Evolutionary conservation across 2,329 filamentous ascomycete genomes (phyloP).

Genomic region (Arthrobotrys conoides): DNA sequence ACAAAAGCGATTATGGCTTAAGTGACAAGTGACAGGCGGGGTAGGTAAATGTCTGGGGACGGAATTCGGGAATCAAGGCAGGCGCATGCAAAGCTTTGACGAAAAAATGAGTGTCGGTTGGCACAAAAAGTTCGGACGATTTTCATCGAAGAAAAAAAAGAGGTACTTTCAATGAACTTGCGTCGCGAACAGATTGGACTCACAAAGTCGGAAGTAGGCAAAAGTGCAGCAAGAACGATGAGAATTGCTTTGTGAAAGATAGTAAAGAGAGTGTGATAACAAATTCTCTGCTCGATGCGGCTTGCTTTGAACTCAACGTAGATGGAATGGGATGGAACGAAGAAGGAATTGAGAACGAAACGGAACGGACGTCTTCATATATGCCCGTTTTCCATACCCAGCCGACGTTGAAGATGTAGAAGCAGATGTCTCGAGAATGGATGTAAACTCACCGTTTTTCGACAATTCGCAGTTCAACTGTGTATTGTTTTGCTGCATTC

Average conservation of each 20-base stretch:
- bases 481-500: constrained; percentile 60
- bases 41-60: constrained; percentile 35
- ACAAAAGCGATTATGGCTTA: constrained; percentile 28
- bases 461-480: constrained; percentile 49
- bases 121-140: constrained; percentile 60
- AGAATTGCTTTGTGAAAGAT: constrained; percentile 45
- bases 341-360: constrained; percentile 60
- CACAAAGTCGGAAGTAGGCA: constrained; percentile 54
- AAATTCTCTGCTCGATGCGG: constrained; percentile 61
- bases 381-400: constrained; percentile 24
- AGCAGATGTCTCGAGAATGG: constrained; percentile 38
- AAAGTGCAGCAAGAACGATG: constrained; percentile 50
- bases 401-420: constrained; percentile 47
- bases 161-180: constrained; percentile 44
- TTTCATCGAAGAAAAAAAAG: constrained; percentile 32
- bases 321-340: constrained; percentile 60
- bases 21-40: constrained; percentile 47
- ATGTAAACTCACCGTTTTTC: constrained; percentile 58
- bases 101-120: constrained; percentile 60
- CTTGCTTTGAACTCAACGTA: constrained; percentile 61
- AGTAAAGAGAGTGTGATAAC: constrained; percentile 61
- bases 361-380: constrained; percentile 61
- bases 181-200: constrained; percentile 53
- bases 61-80: constrained; percentile 50
- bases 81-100: constrained; percentile 55